Base-by-base conservation (phyloP, 73 alveolate genomes). In the Paramecium primaurelia region DNA sequence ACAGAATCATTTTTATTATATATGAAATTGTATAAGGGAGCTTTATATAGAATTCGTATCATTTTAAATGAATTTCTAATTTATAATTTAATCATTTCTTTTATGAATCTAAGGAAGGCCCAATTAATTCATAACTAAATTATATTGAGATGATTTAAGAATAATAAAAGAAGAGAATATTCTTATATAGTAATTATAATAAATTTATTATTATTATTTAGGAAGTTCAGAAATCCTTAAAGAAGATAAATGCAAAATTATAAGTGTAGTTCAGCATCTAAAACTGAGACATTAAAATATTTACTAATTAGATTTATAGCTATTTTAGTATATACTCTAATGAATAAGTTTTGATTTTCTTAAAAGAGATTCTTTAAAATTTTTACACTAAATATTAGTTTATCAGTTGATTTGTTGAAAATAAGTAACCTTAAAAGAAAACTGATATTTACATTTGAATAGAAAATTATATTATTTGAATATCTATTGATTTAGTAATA, bases 371-470 rank as follows among this genome's bases (percentile, higher is more conserved):
- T 40, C 10, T 40, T 8, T 40, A 40, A 40, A 40, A 40, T 40
- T 40, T 12, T 40, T 40, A 40, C 6, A 40, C 0, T 7, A 40
- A 7, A 40, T 75, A 92, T 18, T 45, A 77, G 54, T 84, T 40
- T 11, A 40, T 68, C 12, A 92, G 92, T 68, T 59, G 69, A 16
- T 54, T 89, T 42, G 42, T 16, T 6, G 30, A 64, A 12, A 45
- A 87, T 20, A 34, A 84, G 16, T 30, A 68, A 14, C 73, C 90
- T 14, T 45, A 92, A 22, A 28, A 88, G 12, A 88, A 94, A 59
- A 51, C 37, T 22, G 20, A 59, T 38, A 10, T 2, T 7, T 5
- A 7, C n/a, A 40, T 7, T 40, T 40, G 20, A 22, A 92, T 87
- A 32, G 69, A n/a, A 69, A 89, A 92, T 30, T 6, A 7, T 89